phyloP scores from a whole-genome alignment of 257 asterid genomes.

The Ajuga chamaepitys region DNA sequence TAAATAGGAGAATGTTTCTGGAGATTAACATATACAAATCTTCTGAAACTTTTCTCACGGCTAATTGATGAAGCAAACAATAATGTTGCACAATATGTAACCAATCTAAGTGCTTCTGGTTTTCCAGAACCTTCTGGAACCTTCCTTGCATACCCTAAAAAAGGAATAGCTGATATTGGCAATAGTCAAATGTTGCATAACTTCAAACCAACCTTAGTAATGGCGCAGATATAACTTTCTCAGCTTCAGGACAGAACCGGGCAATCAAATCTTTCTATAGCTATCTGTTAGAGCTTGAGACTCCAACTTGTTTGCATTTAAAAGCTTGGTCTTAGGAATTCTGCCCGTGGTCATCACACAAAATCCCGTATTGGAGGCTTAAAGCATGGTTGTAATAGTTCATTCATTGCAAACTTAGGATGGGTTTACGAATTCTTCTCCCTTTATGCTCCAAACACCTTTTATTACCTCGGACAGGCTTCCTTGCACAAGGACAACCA shows the following conservation, averaged over 20 bases:
- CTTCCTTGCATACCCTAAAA: background rate
- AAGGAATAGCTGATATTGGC: too few relatives aligned
- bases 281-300: too few relatives aligned
- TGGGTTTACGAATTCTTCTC: constrained; percentile 21
- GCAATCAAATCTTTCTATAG: background rate
- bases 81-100: too few relatives aligned
- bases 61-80: too few relatives aligned
- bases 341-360: background rate
- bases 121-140: background rate
- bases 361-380: background rate
- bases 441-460: constrained; percentile 45
- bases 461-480: constrained; percentile 30
- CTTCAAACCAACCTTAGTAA: too few relatives aligned
- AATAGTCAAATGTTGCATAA: too few relatives aligned
- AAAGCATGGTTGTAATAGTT: background rate
- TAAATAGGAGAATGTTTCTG: background rate
- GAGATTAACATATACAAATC: too few relatives aligned
- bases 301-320: background rate
- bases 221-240: too few relatives aligned
- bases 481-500: constrained; percentile 24
- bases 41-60: too few relatives aligned
- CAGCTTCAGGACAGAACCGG: background rate
- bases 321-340: background rate
- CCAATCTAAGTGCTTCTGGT: too few relatives aligned
- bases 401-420: background rate